A percentile compares a stretch with the other conserved stretches of the same genome.
phyloP scores from a whole-genome alignment of 2,329 filamentous ascomycete species.

The Fusarium decemcellulare region DNA sequence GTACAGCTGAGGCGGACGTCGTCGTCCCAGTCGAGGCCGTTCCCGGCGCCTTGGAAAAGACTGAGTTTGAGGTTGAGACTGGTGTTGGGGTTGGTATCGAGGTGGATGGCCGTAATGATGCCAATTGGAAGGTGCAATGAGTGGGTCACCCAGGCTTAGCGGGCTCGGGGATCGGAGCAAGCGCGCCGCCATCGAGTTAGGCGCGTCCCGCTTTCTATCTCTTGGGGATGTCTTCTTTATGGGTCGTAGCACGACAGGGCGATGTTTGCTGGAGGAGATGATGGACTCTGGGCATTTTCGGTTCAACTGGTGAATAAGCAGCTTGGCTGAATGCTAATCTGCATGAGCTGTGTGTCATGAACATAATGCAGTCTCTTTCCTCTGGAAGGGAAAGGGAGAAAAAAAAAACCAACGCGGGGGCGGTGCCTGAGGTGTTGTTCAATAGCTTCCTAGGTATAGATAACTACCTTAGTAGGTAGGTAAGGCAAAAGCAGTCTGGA shows the following conservation, averaged over 20 bases:
- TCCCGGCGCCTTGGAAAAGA: not conserved
- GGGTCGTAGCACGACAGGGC: not conserved
- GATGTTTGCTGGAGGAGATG: constrained; percentile 4
- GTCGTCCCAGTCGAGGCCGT: constrained; percentile 2
- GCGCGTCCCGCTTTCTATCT: constrained; percentile 19
- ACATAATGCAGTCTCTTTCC: not conserved
- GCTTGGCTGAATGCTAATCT: not conserved
- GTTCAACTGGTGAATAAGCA: not conserved
- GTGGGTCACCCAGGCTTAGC: constrained; percentile 39
- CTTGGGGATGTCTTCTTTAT: constrained; percentile 3
- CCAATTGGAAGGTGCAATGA: constrained; percentile 30
- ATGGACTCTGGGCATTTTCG: not conserved
- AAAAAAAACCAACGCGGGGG: no score
- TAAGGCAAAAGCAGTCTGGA: no score
- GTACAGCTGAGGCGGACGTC: constrained; percentile 9
- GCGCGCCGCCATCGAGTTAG: constrained; percentile 32
- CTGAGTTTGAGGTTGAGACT: not conserved
- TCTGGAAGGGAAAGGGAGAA: not conserved
- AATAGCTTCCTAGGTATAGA: no score
- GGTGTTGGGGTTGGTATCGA: constrained; percentile 6
- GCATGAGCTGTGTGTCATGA: not conserved
- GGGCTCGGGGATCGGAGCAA: constrained; percentile 34
- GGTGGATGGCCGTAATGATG: constrained; percentile 27
- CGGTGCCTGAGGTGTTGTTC: no score
- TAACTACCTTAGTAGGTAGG: no score